These are phyloP conservation scores for Russula griseocarnosa DNA, from an alignment of 768 basidiomycete genomes.

Conservation along the genomic window DNA sequence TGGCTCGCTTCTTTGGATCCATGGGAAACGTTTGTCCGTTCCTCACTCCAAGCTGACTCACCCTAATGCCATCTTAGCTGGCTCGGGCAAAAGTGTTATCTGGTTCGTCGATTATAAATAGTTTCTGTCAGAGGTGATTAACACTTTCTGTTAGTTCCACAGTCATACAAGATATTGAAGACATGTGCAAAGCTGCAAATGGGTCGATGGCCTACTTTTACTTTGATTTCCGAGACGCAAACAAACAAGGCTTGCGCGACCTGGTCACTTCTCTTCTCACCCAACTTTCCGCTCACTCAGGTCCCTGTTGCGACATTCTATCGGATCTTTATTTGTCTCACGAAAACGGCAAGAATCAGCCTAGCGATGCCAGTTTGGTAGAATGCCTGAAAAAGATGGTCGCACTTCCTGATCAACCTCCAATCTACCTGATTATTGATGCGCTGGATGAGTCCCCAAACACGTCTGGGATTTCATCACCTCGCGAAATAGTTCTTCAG, in stretches of 20 bases:
- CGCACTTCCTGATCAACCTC: background rate
- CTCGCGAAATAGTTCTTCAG: background rate
- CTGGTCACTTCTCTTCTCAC: slow-evolving; percentile 2
- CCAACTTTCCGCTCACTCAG: background rate
- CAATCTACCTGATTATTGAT: slow-evolving; percentile 5
- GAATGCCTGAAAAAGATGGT: slow-evolving; percentile 10
- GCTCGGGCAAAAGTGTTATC: background rate
- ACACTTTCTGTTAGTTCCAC: background rate
- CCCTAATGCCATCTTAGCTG: background rate
- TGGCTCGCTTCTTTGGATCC: slow-evolving; percentile 2
- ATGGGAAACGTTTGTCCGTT: slow-evolving; percentile 7
- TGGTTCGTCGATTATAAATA: background rate
- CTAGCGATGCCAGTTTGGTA: background rate
- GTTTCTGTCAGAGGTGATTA: background rate
- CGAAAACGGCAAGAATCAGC: background rate
- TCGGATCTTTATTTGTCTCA: background rate
- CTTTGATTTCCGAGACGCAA: background rate
- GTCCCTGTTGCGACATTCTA: background rate
- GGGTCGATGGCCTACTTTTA: slow-evolving; percentile 5
- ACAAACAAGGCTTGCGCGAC: background rate
- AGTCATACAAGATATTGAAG: background rate
- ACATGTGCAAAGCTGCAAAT: background rate
- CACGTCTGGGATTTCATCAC: background rate
- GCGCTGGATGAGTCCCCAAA: slow-evolving; percentile 14
- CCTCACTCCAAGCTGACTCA: background rate